Base-by-base conservation (phyloP, 225 moss, liverwort and hornwort species). In the Rhytidiadelphus loreus region DNA sequence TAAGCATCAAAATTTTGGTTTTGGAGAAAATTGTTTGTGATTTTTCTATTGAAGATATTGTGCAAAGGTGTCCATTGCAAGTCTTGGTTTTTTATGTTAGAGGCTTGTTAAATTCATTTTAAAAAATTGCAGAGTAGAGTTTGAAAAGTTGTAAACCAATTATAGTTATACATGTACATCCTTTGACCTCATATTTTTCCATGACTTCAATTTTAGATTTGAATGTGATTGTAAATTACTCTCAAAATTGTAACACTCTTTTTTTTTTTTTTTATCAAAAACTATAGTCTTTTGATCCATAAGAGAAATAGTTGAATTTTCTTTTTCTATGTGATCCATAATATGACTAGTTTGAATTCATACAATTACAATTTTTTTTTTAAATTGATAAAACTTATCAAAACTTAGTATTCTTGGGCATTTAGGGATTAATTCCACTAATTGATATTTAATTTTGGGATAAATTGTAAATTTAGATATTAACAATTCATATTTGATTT, bases 361-460 rank as follows among this genome's bases (percentile, higher is more conserved):
- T 37, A 6, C 1, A 20, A 3, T 20, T 37, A 11, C 2, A 66
- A 37, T 11, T 65, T 37, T 11, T 37, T 11, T 21, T 5, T 2
- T 0, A 19, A 35, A 37, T 33, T 65, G 9, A 37, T 21, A 66
- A 21, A 65, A 37, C 3, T 66, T 66, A 37, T 66, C 37, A 66
- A 66, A 66, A 37, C 4, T 66, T 66, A 1, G 20, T 2, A 3
- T 18, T 33, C 8, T 66, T 66, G 21, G 12, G 8, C 21, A 66
- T 37, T 66, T 66, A 37, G 3, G 1, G 21, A 19, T 12, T 66
- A 23, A 39, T 39, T 69, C 7, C 2, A 23, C 39, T 23, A n/a
- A 23, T 39, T 69, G 8, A 7, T 69, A 23, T 13, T 39, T 39
- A 7, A 39, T 23, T 69, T 1, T 2, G 0, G 2, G 0, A 66